Evolutionary conservation across 331 rosid species (phyloP), one percentile per base, ranked within the genome.

Genomic region (Quercus tomentella): DNA sequence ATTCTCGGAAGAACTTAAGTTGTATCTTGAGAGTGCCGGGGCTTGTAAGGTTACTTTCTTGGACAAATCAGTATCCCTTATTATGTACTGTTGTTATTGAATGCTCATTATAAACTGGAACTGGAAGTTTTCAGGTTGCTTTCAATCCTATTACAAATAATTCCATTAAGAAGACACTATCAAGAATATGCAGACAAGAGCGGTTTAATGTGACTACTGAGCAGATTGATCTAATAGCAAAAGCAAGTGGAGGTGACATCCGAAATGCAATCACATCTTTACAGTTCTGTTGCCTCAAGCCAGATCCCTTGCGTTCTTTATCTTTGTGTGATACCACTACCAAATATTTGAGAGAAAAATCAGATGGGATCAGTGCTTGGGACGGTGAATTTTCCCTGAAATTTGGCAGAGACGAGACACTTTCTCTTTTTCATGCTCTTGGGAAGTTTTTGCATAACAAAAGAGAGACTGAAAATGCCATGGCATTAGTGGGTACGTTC

Each of bases 401-500:
- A 30, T 95, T 91, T 73, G 92, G 97, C 82, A 90, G 97, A 76
- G 99, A 95, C 76, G 97, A 93, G 81, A 82, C 96, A 37, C 94
- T 95, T 43, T 84, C 94, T 70, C 81, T 95, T 54, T 93, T 93
- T 85, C 99, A 95, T 83, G 99, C 97, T 56, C 82, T 95, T 76
- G 99, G 99, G 81, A 95, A 95, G 87, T 95, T 95, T 89, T 81
- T 95, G 79, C 99, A 95, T 80, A 95, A 95, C 88, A 95, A 95
- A 90, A 87, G 99, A 84, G 95, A 93, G 49, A 54, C 83, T 81
- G 89, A 77, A 81, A 84, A 68, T 72, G 83, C 80, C 49, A 51
- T 56, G 67, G 85, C 78, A 77, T 71, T 66, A 9, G 9, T 41
- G 77, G 97, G 99, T 92, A 83, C 17, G 82, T 81, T 65, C 75